Evolutionary conservation across 176 grass and related monocot species (phyloP).

Genomic region (Carex cristatella): DNA sequence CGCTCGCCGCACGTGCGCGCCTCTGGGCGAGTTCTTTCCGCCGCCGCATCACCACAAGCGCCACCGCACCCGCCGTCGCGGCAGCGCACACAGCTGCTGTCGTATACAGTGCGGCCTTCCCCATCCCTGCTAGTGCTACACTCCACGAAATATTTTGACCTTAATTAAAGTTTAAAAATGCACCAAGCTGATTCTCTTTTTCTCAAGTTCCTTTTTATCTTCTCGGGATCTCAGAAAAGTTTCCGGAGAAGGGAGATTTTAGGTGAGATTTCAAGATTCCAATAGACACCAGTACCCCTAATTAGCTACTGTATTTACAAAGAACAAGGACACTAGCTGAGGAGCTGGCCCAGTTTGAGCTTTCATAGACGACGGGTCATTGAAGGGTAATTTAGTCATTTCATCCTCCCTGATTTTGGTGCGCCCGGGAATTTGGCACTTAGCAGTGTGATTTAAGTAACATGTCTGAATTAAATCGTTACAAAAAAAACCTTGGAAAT

Average conservation of each 20-base stretch:
- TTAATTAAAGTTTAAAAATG: slow-evolving; percentile 7
- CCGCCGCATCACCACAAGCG: slow-evolving; percentile 36
- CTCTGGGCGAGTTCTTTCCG: slow-evolving; percentile 18
- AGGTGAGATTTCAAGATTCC: slow-evolving; percentile 5
- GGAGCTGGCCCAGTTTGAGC: too few species aligned
- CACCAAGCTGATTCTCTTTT: background rate
- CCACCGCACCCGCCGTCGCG: slow-evolving; percentile 49
- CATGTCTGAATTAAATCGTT: background rate
- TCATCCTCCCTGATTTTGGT: background rate
- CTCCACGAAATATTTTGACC: background rate
- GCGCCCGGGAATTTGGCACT: background rate
- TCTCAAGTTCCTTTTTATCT: slow-evolving; percentile 16
- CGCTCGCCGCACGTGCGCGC: slow-evolving; percentile 25
- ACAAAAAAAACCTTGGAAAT: background rate
- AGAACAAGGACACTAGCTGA: background rate
- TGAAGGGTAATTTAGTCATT: slow-evolving; percentile 12
- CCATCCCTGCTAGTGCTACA: slow-evolving; percentile 26
- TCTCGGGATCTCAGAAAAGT: slow-evolving; percentile 25
- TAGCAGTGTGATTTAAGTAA: background rate
- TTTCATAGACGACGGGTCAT: background rate
- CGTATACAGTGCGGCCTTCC: slow-evolving; percentile 46
- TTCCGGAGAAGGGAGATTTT: slow-evolving; percentile 13
- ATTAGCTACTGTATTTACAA: background rate
- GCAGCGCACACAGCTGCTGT: slow-evolving; percentile 54
- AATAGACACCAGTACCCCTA: background rate